These are phyloP conservation scores for Blastobotrys parvus DNA, from an alignment of 805 yeast species.

Conservation along the genomic window DNA sequence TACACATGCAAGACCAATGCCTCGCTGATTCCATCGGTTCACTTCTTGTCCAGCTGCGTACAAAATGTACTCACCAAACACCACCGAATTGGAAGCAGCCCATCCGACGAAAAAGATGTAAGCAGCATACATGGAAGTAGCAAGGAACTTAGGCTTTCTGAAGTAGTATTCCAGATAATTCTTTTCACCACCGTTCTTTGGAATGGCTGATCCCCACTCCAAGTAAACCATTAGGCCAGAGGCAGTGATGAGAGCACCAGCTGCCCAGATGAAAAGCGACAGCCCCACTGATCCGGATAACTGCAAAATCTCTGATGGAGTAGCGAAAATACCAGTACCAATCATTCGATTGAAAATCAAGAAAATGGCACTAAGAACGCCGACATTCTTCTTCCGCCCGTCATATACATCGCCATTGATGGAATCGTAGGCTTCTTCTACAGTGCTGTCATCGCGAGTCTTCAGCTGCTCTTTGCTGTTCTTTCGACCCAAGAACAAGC, in stretches of 20 bases:
- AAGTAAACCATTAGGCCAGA: constrained; percentile 61
- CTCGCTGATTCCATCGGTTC: constrained; percentile 71
- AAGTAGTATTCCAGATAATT: constrained; percentile 68
- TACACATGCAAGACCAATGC: constrained; percentile 65
- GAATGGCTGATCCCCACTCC: constrained; percentile 73
- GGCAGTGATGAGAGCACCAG: constrained; percentile 62
- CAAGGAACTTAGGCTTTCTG: constrained; percentile 58
- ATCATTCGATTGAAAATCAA: constrained; percentile 60
- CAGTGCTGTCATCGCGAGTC: not conserved
- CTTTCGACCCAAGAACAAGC: not conserved
- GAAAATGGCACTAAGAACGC: constrained; percentile 53
- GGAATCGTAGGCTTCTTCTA: not conserved
- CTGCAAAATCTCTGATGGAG: constrained; percentile 49
- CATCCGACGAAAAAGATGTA: constrained; percentile 71
- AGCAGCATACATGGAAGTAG: constrained; percentile 58
- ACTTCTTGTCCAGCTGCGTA: constrained; percentile 63
- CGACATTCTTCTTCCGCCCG: constrained; percentile 28
- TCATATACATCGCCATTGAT: not conserved
- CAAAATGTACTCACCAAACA: constrained; percentile 69
- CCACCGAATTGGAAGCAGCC: constrained; percentile 79
- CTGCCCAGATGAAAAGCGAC: constrained; percentile 62
- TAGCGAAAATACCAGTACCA: constrained; percentile 71
- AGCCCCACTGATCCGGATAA: constrained; percentile 65
- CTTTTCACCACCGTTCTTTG: constrained; percentile 81
- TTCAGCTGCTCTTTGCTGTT: not conserved